Evolutionary conservation across 2,329 filamentous ascomycete genomes (phyloP).

Genomic region (Pseudocercospora crystallina): DNA sequence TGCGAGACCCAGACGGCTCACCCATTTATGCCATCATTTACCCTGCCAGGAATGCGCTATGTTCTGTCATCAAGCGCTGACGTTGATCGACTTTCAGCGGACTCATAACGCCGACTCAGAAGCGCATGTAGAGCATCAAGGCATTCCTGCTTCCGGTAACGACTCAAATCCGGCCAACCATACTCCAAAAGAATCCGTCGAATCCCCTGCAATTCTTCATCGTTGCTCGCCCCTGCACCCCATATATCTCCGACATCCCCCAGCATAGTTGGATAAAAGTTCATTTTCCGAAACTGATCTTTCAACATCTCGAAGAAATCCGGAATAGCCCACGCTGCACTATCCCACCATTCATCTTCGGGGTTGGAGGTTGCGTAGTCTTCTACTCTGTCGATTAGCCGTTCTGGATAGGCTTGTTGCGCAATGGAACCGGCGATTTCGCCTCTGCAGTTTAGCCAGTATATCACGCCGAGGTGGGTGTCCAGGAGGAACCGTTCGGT

Average conservation of each 20-base stretch:
- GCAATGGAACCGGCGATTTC: too few relatives aligned
- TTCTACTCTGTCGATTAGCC: too few relatives aligned
- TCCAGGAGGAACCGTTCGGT: constrained; percentile 5
- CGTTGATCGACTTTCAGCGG: too few relatives aligned
- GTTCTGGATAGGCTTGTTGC: too few relatives aligned
- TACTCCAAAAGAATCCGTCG: not conserved
- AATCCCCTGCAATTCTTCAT: not conserved
- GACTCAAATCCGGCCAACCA: not conserved
- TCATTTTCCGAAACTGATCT: not conserved
- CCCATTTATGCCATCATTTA: too few relatives aligned
- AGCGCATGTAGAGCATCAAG: not conserved
- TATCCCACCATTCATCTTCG: not conserved
- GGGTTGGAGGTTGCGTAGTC: too few relatives aligned
- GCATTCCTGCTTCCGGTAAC: not conserved
- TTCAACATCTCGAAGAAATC: constrained; percentile 6
- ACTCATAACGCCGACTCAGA: too few relatives aligned
- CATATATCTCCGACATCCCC: not conserved
- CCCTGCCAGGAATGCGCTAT: too few relatives aligned
- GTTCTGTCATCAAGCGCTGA: too few relatives aligned
- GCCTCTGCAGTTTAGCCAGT: too few relatives aligned
- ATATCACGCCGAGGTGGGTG: constrained; percentile 1
- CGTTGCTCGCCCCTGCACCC: not conserved
- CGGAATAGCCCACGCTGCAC: not conserved
- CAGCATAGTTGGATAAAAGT: not conserved
- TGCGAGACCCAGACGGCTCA: too few relatives aligned